Percentiles rank a stretch among this genome's conserved stretches.
These are phyloP conservation scores for Zasmidium angulare DNA, from an alignment of 2,329 filamentous ascomycete genomes.

Conservation along the genomic window DNA sequence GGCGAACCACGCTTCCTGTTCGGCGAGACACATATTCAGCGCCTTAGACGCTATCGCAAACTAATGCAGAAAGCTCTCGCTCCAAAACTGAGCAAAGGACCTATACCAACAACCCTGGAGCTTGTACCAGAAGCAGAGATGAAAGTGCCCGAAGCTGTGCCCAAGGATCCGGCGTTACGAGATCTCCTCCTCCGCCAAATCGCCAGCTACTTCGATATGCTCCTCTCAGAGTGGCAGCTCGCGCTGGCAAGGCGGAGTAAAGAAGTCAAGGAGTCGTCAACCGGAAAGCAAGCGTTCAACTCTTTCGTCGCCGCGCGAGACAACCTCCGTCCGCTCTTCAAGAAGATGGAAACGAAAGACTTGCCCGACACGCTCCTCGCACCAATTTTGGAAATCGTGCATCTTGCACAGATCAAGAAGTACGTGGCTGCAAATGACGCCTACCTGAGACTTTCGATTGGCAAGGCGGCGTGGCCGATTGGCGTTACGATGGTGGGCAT, in stretches of 20 bases:
- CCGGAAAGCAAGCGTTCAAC: constrained; percentile 77
- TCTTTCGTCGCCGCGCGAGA: constrained; percentile 85
- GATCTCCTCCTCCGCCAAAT: constrained; percentile 81
- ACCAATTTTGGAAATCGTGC: constrained; percentile 87
- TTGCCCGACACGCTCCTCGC: constrained; percentile 71
- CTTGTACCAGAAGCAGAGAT: constrained; percentile 83
- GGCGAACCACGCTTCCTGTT: constrained; percentile 76
- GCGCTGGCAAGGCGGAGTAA: constrained; percentile 65
- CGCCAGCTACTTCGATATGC: constrained; percentile 92
- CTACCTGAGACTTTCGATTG: constrained; percentile 85
- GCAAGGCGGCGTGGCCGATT: constrained; percentile 80
- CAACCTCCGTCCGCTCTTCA: constrained; percentile 86
- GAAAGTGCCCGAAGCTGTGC: constrained; percentile 69
- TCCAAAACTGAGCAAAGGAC: constrained; percentile 61
- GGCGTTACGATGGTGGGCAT: constrained; percentile 99
- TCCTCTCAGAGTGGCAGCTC: constrained; percentile 82
- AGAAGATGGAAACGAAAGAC: constrained; percentile 79
- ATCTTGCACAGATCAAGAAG: constrained; percentile 81
- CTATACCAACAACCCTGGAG: constrained; percentile 81
- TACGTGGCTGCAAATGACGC: constrained; percentile 98
- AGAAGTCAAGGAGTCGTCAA: constrained; percentile 67
- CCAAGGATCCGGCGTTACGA: constrained; percentile 63
- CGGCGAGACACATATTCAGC: constrained; percentile 71
- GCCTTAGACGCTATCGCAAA: constrained; percentile 69
- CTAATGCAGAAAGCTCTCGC: constrained; percentile 49